Base-by-base conservation (phyloP, 2,329 filamentous ascomycete genomes). In the Venturiaceae sp. region DNA sequence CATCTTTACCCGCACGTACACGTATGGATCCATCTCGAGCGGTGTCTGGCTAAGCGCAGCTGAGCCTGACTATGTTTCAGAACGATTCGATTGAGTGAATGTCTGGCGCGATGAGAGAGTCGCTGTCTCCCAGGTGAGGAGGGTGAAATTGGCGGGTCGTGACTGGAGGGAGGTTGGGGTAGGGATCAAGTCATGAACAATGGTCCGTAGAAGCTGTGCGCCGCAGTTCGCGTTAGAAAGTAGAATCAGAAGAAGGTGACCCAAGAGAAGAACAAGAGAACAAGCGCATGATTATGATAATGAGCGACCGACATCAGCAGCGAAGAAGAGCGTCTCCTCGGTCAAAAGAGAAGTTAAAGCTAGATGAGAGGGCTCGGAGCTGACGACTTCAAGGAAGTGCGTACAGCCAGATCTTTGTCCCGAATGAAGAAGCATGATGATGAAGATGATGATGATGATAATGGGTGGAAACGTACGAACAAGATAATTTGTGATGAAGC, bases 1-100 rank as follows among this genome's bases (percentile, higher is more conserved):
- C 2, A 9, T 16, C 14, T 34, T 11, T 23, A 30, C 14, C 28
- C 19, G 21, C 28, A 63, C 68, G 59, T 68, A 73, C 71, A 64
- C 66, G 39, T 60, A 60, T 6, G 47, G 28, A 26, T 60, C 58
- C 58, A 60, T 60, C 33, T 16, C 30, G 30, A 37, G 23, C 19
- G 36, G 11, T 19, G 54, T 56, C 11, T 19, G 26, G 34, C 36
- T 33, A 16, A n/a, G 54, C 26, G 11, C 33, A 41, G 33, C 55
- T 21, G 41, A 21, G 41, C n/a, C 23, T 21, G 46, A 5, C 28
- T 33, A 28, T 13, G 32, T 37, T 34, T 8, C 44, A 34, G n/a
- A 52, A 33, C 26, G 21, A 53, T 33, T 39, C 44, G 26, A 23
- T 37, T 39, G 44, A 21, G 16, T 41, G 5, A 11, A 41, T 3